phyloP scores from a whole-genome alignment of 2,329 filamentous ascomycete species.

The Fusarium incarnatum region DNA sequence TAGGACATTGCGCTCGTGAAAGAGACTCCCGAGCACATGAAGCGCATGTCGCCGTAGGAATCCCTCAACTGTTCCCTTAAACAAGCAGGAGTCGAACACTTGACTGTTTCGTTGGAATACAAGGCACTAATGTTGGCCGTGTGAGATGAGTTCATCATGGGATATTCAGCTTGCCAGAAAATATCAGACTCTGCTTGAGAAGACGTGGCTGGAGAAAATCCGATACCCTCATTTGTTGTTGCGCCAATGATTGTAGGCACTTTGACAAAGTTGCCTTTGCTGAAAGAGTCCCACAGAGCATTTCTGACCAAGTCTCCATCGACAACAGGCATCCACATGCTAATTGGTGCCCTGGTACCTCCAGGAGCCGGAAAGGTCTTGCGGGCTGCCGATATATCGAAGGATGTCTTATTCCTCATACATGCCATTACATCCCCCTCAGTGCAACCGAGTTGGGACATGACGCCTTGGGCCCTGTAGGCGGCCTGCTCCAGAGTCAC shows the following conservation, averaged over 20 bases:
- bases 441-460: slow-evolving; percentile 56
- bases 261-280: slow-evolving; percentile 61
- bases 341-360: slow-evolving; percentile 54
- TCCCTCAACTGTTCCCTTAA: slow-evolving; percentile 52
- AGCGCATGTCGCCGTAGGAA: slow-evolving; percentile 51
- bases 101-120: slow-evolving; percentile 52
- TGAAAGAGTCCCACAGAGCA: slow-evolving; percentile 61
- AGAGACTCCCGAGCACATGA: slow-evolving; percentile 51
- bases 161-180: slow-evolving; percentile 51
- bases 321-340: slow-evolving; percentile 66
- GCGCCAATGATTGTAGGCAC: slow-evolving; percentile 64
- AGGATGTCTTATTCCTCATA: slow-evolving; percentile 56
- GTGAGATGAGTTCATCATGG: slow-evolving; percentile 47
- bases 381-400: slow-evolving; percentile 57
- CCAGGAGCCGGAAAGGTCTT: slow-evolving; percentile 51
- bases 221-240: slow-evolving; percentile 53
- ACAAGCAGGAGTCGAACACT: slow-evolving; percentile 47
- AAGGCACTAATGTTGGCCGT: slow-evolving; percentile 48
- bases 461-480: slow-evolving; percentile 64
- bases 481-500: slow-evolving; percentile 59
- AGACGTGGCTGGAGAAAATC: slow-evolving; percentile 49
- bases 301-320: slow-evolving; percentile 64
- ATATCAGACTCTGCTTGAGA: slow-evolving; percentile 48
- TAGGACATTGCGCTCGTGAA: slow-evolving; percentile 47
- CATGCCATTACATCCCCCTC: slow-evolving; percentile 57